Evolutionary conservation across 2,329 filamentous ascomycete species (phyloP).

Genomic region (Phialemoniopsis sp.): DNA sequence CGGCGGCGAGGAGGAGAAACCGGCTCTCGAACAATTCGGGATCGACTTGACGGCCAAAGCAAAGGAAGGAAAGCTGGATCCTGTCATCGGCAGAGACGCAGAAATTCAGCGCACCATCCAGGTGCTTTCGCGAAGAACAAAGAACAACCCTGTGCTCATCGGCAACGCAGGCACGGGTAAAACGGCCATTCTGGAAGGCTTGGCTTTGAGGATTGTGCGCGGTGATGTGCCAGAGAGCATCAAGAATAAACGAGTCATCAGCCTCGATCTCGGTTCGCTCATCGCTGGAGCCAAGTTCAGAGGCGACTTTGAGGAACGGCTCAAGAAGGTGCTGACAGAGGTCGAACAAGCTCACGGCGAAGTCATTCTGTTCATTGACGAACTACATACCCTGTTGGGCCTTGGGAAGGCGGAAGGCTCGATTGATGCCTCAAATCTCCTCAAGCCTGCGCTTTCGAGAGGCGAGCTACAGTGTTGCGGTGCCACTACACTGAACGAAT

Average conservation of each 20-base stretch:
- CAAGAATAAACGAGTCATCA: constrained; percentile 87
- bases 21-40: constrained; percentile 86
- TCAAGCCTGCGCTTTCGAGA: constrained; percentile 89
- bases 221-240: constrained; percentile 95
- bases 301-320: constrained; percentile 90
- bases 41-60: constrained; percentile 85
- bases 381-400: constrained; percentile 86
- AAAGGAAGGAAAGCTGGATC: constrained; percentile 85
- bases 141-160: constrained; percentile 95
- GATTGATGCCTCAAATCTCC: constrained; percentile 90
- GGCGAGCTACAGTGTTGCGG: constrained; percentile 94
- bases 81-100: constrained; percentile 86
- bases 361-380: constrained; percentile 93
- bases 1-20: constrained; percentile 68
- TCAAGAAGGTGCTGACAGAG: constrained; percentile 88
- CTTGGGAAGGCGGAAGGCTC: constrained; percentile 94
- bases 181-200: constrained; percentile 86
- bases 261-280: constrained; percentile 82
- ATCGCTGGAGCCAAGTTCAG: constrained; percentile 95
- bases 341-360: constrained; percentile 85
- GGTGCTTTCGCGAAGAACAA: constrained; percentile 85
- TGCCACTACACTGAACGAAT: constrained; percentile 89
- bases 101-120: constrained; percentile 96
- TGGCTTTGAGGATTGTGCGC: constrained; percentile 83
- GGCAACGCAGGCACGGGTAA: constrained; percentile 89